These are phyloP conservation scores for Ustilago bromivora DNA, from an alignment of 1,284 basidiomycete genomes.

Conservation along the genomic window DNA sequence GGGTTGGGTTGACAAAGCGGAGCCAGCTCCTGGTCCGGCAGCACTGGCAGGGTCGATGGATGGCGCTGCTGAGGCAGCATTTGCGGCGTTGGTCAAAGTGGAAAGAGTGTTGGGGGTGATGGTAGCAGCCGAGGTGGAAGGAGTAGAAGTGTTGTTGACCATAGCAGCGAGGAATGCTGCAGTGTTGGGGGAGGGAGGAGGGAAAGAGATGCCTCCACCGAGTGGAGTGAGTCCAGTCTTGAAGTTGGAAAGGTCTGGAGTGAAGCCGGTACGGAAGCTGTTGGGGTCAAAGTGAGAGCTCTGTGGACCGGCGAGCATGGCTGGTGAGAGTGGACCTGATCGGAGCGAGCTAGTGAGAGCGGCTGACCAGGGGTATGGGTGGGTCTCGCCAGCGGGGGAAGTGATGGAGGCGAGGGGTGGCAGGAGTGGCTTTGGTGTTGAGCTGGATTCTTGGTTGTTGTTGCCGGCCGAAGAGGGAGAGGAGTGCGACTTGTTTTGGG, in stretches of 20 bases:
- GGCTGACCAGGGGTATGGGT: constrained; percentile 55
- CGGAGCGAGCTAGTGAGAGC: constrained; percentile 77
- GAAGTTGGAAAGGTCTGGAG: constrained; percentile 74
- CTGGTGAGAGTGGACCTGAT: constrained; percentile 89
- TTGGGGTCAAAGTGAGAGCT: constrained; percentile 77
- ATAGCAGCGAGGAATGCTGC: constrained; percentile 94
- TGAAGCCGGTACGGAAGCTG: constrained; percentile 79
- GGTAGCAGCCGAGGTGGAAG: constrained; percentile 55
- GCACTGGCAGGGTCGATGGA: constrained; percentile 30
- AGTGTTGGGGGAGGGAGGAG: constrained; percentile 88
- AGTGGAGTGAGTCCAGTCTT: constrained; percentile 73
- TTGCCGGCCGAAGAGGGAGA: constrained; percentile 18
- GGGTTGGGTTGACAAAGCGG: constrained; percentile 39
- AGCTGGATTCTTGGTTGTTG: constrained; percentile 19
- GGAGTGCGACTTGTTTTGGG: constrained; percentile 38
- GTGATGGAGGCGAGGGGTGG: constrained; percentile 87
- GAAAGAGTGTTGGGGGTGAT: constrained; percentile 86
- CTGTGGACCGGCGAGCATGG: constrained; percentile 90
- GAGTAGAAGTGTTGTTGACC: constrained; percentile 74
- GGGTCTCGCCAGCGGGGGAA: constrained; percentile 78
- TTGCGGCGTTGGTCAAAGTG: constrained; percentile 43
- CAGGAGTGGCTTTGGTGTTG: constrained; percentile 72
- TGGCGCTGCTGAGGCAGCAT: constrained; percentile 13
- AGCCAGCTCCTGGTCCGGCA: constrained; percentile 8
- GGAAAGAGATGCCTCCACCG: constrained; percentile 74